Base-by-base conservation (phyloP, 2,329 filamentous ascomycete genomes). In the Dothistroma pini region DNA sequence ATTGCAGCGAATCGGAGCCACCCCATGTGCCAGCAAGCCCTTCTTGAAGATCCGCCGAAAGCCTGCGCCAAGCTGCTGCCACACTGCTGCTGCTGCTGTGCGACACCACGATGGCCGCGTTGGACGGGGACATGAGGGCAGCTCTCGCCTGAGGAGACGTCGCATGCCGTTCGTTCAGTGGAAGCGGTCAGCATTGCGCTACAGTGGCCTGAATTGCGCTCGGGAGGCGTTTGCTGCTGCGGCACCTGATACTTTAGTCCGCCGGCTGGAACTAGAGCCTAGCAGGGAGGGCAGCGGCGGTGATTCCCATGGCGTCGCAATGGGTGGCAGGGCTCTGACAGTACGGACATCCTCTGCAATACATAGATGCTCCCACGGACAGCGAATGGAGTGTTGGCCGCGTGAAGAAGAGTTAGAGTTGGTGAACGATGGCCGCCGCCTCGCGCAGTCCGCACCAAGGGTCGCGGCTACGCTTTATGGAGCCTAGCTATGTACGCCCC, bases 151-250 rank as follows among this genome's bases (percentile, higher is more conserved):
- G 54, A 34, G 41, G 54, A 19, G 59, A 35, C 51, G 56, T 57
- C 29, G 57, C 54, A 48, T 48, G 56, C 52, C 53, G 56, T 63
- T 58, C 57, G 56, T 63, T 60, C 57, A 66, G 63, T 62, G 57
- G 57, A 49, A 59, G 60, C 60, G 60, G 60, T 62, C 57, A 57
- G 50, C 25, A 54, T 44, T 55, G 29, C 47, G 44, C 14, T 19
- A 35, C 25, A 25, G 50, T 52, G 47, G 48, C 48, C 48, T 31
- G 9, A 9, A 50, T 29, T 25, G 21, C 21, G 21, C 21, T 19
- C 29, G 50, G 50, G 50, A 53, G 50, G 50, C 50, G 50, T 32
- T 53, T 4, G 50, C 11, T 53, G n/a, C 50, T 53, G 29, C 50
- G 12, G 50, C n/a, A n/a, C n/a, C n/a, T n/a, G n/a, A n/a, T 53